Evolutionary conservation across 768 basidiomycete species (phyloP).

Genomic region (Lactarius hatsudake): DNA sequence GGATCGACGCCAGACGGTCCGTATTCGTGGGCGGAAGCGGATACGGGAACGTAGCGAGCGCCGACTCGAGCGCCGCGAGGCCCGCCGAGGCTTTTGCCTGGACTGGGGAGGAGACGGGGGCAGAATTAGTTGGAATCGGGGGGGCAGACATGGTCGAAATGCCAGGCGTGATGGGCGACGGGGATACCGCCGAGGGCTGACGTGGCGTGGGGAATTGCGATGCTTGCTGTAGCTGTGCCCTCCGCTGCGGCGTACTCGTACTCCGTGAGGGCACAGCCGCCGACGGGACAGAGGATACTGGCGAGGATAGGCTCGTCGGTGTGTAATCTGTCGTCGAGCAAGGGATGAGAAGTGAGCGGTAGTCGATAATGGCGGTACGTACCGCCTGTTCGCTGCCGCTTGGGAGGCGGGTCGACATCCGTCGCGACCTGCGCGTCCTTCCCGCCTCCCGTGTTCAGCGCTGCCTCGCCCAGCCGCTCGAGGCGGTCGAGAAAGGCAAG

Average conservation of each 20-base stretch:
- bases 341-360: background rate
- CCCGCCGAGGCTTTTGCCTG: no score
- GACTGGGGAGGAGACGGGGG: no score
- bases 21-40: background rate
- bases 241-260: background rate
- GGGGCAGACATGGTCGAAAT: no score
- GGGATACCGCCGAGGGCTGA: background rate
- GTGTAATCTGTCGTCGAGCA: background rate
- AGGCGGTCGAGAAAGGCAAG: slow-evolving; percentile 10
- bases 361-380: background rate
- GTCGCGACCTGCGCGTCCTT: background rate
- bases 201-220: background rate
- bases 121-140: no score
- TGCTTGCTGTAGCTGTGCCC: background rate
- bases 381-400: slow-evolving; percentile 2
- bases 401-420: slow-evolving; percentile 12
- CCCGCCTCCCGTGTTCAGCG: background rate
- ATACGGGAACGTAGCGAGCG: no score
- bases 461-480: background rate
- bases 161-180: background rate
- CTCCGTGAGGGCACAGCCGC: background rate
- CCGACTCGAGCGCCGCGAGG: no score
- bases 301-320: background rate
- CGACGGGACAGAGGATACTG: background rate
- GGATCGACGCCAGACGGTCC: slow-evolving; percentile 5